Percentiles rank a stretch among this genome's conserved stretches.
Evolutionary conservation across 2,329 filamentous ascomycete species (phyloP).

Genomic region (Colletotrichum sp.): DNA sequence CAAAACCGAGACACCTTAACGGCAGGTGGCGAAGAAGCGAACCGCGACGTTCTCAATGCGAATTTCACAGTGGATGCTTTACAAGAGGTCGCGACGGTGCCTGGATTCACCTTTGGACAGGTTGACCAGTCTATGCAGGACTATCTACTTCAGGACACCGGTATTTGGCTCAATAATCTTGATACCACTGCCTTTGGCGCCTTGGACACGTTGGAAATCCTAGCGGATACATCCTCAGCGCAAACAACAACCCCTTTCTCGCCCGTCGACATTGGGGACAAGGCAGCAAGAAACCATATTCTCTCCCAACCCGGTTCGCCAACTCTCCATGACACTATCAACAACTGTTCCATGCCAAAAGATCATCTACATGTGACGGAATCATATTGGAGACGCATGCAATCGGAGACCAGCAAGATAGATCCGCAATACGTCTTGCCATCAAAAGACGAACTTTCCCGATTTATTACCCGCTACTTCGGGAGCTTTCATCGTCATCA

Average conservation of each 20-base stretch:
- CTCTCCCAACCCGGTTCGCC: not conserved
- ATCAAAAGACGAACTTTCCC: not conserved
- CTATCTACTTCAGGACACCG: not conserved
- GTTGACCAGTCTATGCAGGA: not conserved
- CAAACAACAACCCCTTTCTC: not conserved
- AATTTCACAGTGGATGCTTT: not conserved
- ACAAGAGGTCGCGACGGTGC: not conserved
- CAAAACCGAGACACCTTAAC: not conserved
- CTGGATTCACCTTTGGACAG: not conserved
- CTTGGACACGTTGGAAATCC: not conserved
- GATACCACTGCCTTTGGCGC: not conserved
- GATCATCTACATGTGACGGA: not conserved
- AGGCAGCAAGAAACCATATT: not conserved
- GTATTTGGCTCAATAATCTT: not conserved
- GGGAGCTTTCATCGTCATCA: not conserved
- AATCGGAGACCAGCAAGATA: not conserved
- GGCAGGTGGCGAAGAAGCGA: not conserved
- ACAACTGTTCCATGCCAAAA: not conserved
- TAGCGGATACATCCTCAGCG: not conserved
- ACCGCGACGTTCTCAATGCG: not conserved
- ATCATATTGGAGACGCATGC: not conserved
- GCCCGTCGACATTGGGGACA: not conserved
- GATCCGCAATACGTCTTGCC: not conserved
- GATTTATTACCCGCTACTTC: not conserved
- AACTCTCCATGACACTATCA: not conserved